These are phyloP conservation scores for Termitomyces titanicus DNA, from an alignment of 768 basidiomycete genomes.

Conservation along the genomic window DNA sequence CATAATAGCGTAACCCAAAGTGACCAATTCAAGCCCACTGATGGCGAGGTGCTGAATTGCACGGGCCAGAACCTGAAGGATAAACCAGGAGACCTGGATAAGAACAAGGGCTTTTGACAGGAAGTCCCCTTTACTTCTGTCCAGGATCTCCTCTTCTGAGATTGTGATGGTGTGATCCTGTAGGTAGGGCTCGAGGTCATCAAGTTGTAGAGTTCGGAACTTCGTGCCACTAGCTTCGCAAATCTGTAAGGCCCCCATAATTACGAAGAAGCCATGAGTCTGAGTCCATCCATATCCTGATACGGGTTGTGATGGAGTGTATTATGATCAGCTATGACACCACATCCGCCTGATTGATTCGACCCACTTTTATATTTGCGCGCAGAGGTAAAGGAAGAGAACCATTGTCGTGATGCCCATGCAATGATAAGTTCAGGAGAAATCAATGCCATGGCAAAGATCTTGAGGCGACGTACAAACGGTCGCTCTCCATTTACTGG, in stretches of 20 bases:
- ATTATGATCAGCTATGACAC: too few species aligned
- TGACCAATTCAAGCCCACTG: constrained; percentile 27
- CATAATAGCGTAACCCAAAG: constrained; percentile 22
- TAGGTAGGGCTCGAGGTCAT: background rate
- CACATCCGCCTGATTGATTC: background rate
- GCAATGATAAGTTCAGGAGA: constrained; percentile 18
- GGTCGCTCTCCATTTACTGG: constrained; percentile 7
- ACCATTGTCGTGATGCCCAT: constrained; percentile 19
- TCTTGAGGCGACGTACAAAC: background rate
- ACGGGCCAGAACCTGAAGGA: constrained; percentile 24
- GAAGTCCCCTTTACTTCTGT: constrained; percentile 22
- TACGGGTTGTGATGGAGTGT: background rate
- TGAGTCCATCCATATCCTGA: constrained; percentile 16
- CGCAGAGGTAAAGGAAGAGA: constrained; percentile 15
- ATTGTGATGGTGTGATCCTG: constrained; percentile 1
- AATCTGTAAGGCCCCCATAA: constrained; percentile 23
- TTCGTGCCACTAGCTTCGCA: background rate
- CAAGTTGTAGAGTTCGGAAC: background rate
- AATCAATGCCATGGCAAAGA: constrained; percentile 11
- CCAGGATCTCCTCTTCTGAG: constrained; percentile 18
- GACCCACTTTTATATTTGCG: background rate
- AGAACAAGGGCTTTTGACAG: constrained; percentile 21
- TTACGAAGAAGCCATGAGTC: constrained; percentile 22
- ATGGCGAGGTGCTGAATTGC: constrained; percentile 16
- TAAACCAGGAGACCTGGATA: constrained; percentile 27